phyloP scores from a whole-genome alignment of 2,329 filamentous ascomycete genomes.

The Seiridium unicorne region DNA sequence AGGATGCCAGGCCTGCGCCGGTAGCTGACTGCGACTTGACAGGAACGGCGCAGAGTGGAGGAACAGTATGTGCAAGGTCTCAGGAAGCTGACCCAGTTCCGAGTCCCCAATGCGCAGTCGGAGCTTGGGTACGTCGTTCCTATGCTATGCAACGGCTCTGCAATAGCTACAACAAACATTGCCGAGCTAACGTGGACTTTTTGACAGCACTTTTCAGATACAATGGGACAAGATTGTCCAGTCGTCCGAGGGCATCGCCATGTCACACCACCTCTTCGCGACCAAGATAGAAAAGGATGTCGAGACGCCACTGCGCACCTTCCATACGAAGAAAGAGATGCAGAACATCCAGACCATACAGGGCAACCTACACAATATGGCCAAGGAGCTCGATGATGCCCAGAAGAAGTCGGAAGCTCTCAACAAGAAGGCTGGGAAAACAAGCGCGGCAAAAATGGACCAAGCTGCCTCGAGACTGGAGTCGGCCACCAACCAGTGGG shows the following conservation, averaged over 20 bases:
- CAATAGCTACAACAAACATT: not conserved
- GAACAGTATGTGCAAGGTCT: conserved; percentile 83
- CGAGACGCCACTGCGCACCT: conserved; percentile 78
- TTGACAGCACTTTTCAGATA: conserved; percentile 74
- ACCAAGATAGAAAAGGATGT: conserved; percentile 85
- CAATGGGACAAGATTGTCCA: conserved; percentile 88
- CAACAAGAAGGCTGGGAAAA: conserved; percentile 73
- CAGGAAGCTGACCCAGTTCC: conserved; percentile 74
- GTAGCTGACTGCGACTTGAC: conserved; percentile 13
- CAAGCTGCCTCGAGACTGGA: conserved; percentile 72
- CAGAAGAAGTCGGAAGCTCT: conserved; percentile 86
- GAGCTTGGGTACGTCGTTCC: conserved; percentile 75
- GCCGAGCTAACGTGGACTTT: not conserved
- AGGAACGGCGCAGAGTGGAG: conserved; percentile 93
- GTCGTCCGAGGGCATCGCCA: conserved; percentile 76
- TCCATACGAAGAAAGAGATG: conserved; percentile 73
- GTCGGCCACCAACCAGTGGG: conserved; percentile 81
- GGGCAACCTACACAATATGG: conserved; percentile 75
- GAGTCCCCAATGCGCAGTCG: conserved; percentile 70
- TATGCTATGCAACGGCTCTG: not conserved
- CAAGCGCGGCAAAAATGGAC: conserved; percentile 75
- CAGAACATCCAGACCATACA: conserved; percentile 78
- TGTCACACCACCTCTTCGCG: conserved; percentile 79
- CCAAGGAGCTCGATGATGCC: conserved; percentile 80
- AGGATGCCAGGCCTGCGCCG: not conserved